Evolutionary conservation across 208 protist species (phyloP).

Genomic region (Leptomonas seymouri): DNA sequence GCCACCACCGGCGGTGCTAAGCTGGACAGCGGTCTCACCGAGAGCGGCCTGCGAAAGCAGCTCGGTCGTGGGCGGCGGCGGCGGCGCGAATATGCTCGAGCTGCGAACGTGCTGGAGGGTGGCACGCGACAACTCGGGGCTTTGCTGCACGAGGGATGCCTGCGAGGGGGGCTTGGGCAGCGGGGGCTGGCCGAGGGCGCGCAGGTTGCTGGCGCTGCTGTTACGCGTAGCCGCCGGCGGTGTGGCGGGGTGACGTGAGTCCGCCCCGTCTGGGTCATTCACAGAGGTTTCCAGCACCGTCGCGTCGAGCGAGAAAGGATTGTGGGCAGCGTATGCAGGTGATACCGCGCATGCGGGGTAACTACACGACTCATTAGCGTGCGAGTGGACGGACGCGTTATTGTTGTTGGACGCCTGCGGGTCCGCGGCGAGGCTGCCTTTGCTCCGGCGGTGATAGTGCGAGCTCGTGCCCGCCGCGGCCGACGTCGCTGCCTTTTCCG

Average conservation of each 20-base stretch:
- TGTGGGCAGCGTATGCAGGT: no score
- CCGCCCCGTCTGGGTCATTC: conserved; percentile 7
- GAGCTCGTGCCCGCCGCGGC: conserved; percentile 25
- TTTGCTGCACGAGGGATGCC: not conserved
- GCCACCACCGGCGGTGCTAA: not conserved
- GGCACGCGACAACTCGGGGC: not conserved
- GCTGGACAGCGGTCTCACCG: not conserved
- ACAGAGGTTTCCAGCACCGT: not conserved
- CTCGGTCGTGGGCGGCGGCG: not conserved
- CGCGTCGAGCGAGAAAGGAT: conserved; percentile 2
- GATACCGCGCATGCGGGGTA: no score
- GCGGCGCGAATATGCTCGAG: not conserved
- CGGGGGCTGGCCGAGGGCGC: no score
- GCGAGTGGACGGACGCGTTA: not conserved
- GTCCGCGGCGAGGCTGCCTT: not conserved
- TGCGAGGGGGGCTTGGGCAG: not conserved
- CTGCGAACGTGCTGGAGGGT: not conserved
- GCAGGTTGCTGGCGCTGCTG: no score
- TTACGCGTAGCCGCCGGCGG: no score
- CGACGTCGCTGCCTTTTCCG: conserved; percentile 19
- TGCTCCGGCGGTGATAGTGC: conserved; percentile 37
- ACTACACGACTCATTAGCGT: not conserved
- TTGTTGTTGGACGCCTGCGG: conserved; percentile 8
- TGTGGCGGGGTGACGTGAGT: not conserved
- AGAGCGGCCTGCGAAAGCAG: conserved; percentile 1